These are phyloP conservation scores for Xylariaceae sp. DNA, from an alignment of 2,329 filamentous ascomycete species.

Conservation along the genomic window DNA sequence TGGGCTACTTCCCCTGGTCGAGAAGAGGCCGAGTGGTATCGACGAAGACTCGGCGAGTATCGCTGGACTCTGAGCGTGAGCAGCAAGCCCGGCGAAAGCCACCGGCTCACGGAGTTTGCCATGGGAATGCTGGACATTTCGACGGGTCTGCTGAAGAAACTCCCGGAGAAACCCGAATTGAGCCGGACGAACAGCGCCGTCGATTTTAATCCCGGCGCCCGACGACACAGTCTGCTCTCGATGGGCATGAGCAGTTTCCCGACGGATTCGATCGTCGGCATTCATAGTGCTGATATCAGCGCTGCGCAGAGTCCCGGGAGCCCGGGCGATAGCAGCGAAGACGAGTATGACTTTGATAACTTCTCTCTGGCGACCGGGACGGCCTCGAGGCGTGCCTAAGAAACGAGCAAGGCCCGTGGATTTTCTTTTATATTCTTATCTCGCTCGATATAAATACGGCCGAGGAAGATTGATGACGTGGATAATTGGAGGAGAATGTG, in stretches of 20 bases:
- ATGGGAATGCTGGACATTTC: slow-evolving; percentile 72
- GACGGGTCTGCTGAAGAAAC: slow-evolving; percentile 60
- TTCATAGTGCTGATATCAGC: slow-evolving; percentile 45
- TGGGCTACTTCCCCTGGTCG: slow-evolving; percentile 82
- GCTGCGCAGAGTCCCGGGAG: slow-evolving; percentile 48
- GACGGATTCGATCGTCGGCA: slow-evolving; percentile 38
- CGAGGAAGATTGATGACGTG: slow-evolving; percentile 17
- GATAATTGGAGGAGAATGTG: slow-evolving; percentile 11
- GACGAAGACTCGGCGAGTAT: slow-evolving; percentile 78
- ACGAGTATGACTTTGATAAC: slow-evolving; percentile 50
- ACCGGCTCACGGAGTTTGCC: slow-evolving; percentile 61
- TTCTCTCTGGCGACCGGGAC: slow-evolving; percentile 35
- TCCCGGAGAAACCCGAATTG: slow-evolving; percentile 66
- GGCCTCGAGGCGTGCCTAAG: slow-evolving; percentile 28
- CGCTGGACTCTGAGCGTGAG: slow-evolving; percentile 90
- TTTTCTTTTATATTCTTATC: neutral
- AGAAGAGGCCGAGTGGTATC: slow-evolving; percentile 92
- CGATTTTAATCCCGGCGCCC: slow-evolving; percentile 39
- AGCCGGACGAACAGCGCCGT: slow-evolving; percentile 48
- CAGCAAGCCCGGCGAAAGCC: slow-evolving; percentile 61
- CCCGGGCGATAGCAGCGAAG: slow-evolving; percentile 49
- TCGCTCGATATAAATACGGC: neutral
- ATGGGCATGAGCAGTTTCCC: slow-evolving; percentile 30
- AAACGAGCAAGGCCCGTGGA: too few relatives aligned
- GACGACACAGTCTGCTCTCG: slow-evolving; percentile 36